Evolutionary conservation across 1,284 basidiomycete species (phyloP).

Genomic region (Rhodotorula sp.): DNA sequence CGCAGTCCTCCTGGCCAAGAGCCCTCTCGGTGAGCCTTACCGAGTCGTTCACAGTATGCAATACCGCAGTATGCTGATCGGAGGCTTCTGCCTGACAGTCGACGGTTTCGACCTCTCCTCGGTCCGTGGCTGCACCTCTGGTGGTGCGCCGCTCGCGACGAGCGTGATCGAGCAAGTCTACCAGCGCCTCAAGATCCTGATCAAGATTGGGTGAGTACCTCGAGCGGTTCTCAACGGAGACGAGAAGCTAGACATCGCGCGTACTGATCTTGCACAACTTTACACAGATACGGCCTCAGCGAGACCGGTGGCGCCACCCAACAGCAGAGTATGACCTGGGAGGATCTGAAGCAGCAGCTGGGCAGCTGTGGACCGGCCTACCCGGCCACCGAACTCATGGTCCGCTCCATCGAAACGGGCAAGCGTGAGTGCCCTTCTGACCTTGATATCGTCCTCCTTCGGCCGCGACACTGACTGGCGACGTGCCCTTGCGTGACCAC

Average conservation of each 20-base stretch:
- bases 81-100: slow-evolving; percentile 5
- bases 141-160: slow-evolving; percentile 50
- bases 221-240: background rate
- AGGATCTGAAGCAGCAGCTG: slow-evolving; percentile 40
- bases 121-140: slow-evolving; percentile 48
- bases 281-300: slow-evolving; percentile 41
- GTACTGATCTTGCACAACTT: background rate
- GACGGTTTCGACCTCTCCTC: slow-evolving; percentile 47
- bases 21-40: slow-evolving; percentile 42
- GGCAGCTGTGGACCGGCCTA: slow-evolving; percentile 44
- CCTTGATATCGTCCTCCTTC: background rate
- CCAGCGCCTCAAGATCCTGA: slow-evolving; percentile 48
- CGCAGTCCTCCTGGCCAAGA: slow-evolving; percentile 50
- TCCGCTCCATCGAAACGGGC: slow-evolving; percentile 39
- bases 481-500: background rate
- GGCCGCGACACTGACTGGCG: background rate
- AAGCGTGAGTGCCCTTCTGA: slow-evolving; percentile 21
- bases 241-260: too few relatives aligned
- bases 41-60: slow-evolving; percentile 6
- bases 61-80: background rate
- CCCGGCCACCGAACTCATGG: slow-evolving; percentile 42
- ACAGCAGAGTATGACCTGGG: slow-evolving; percentile 41
- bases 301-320: slow-evolving; percentile 43
- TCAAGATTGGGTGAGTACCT: slow-evolving; percentile 45
- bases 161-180: slow-evolving; percentile 49